Percentiles rank a stretch among this genome's conserved stretches.
phyloP scores from a whole-genome alignment of 192 early-diverging fungal genomes.

The Spinellus fusiger region DNA sequence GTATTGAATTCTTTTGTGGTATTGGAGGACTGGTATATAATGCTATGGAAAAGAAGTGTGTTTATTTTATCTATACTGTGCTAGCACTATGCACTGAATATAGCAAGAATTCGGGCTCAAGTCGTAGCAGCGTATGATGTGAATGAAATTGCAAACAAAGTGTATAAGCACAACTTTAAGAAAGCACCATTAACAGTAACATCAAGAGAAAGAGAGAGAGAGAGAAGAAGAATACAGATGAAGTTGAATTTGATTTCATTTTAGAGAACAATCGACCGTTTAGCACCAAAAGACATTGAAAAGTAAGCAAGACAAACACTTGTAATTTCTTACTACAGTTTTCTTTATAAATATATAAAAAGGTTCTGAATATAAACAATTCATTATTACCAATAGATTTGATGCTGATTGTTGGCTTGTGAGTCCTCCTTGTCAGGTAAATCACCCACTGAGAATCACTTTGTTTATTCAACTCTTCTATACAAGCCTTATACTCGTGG shows the following conservation, averaged over 20 bases:
- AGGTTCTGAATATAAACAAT: too few relatives aligned
- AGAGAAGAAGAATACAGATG: neutral
- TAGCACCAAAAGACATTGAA: slow-evolving; percentile 17
- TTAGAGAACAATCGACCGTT: slow-evolving; percentile 26
- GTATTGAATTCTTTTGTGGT: slow-evolving; percentile 54
- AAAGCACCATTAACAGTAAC: slow-evolving; percentile 11
- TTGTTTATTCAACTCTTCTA: neutral
- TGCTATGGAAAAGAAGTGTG: neutral
- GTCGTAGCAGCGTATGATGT: slow-evolving; percentile 89
- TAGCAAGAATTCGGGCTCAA: slow-evolving; percentile 46
- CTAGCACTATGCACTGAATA: slow-evolving; percentile 72
- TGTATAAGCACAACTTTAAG: slow-evolving; percentile 23
- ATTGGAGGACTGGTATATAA: slow-evolving; percentile 53
- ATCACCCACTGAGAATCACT: neutral
- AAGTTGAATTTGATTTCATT: neutral
- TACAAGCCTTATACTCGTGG: slow-evolving; percentile 60
- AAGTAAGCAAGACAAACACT: neutral
- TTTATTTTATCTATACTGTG: neutral
- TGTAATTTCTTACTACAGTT: neutral
- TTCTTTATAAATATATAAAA: too few relatives aligned
- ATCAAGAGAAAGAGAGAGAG: neutral
- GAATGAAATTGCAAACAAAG: slow-evolving; percentile 78
- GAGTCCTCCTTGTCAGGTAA: slow-evolving; percentile 87
- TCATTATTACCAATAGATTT: neutral
- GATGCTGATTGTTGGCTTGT: slow-evolving; percentile 79